A percentile compares a stretch with the other conserved stretches of the same genome.
Evolutionary conservation across 176 grass and related monocot species (phyloP).

Genomic region (Oryza rufipogon): DNA sequence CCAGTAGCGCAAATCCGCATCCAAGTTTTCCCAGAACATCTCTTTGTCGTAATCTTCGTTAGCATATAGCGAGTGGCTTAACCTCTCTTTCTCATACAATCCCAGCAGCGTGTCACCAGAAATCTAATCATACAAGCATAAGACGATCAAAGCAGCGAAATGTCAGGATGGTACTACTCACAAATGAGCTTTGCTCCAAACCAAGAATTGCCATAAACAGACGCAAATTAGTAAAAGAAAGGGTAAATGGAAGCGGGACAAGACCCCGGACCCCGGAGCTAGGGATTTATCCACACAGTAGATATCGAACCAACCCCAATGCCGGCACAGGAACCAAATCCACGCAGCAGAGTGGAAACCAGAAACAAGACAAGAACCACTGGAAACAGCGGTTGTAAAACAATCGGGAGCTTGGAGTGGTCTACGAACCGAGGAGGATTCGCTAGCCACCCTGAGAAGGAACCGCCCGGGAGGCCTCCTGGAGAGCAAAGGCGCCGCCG

Average conservation of each 20-base stretch:
- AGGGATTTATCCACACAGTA: background rate
- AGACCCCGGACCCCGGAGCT: background rate
- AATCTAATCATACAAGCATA: constrained; percentile 46
- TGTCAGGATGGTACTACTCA: background rate
- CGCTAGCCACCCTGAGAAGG: constrained; percentile 31
- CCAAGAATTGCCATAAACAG: background rate
- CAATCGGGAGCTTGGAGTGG: background rate
- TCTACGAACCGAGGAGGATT: constrained; percentile 37
- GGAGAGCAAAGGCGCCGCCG: background rate
- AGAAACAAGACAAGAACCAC: constrained; percentile 9
- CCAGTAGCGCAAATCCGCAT: constrained; percentile 92
- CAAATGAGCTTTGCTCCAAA: background rate
- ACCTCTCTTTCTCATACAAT: constrained; percentile 57
- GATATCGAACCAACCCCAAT: background rate
- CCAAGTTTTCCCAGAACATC: constrained; percentile 71
- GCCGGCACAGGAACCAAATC: background rate
- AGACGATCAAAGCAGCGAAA: constrained; percentile 18
- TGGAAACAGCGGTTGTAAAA: background rate
- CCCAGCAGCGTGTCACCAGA: constrained; percentile 51
- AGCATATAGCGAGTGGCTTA: constrained; percentile 43
- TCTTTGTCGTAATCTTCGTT: constrained; percentile 37
- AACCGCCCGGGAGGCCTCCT: background rate
- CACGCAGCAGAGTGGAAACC: background rate
- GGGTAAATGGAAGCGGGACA: background rate
- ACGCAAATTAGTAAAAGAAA: background rate